These are phyloP conservation scores for Parsonsia alboflavescens DNA, from an alignment of 257 asterid genomes.

Conservation along the genomic window DNA sequence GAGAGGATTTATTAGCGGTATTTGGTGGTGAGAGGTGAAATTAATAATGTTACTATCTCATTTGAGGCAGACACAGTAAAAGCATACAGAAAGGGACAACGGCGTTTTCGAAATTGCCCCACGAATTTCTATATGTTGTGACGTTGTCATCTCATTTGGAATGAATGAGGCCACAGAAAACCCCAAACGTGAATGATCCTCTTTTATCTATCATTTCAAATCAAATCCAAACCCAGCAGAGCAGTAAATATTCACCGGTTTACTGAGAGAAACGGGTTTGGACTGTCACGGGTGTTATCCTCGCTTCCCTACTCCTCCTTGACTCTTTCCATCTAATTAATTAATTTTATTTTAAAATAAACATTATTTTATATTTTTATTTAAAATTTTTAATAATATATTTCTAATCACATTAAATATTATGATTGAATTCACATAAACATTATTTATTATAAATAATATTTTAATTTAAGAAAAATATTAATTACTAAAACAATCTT, in stretches of 20 bases:
- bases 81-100: neutral
- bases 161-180: conserved; percentile 14
- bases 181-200: neutral
- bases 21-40: neutral
- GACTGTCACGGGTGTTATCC: too few relatives aligned
- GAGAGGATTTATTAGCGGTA: neutral
- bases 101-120: conserved; percentile 3
- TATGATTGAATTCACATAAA: too few relatives aligned
- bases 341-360: too few relatives aligned
- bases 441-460: too few relatives aligned
- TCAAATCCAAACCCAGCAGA: neutral
- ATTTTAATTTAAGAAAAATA: too few relatives aligned
- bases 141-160: conserved; percentile 19
- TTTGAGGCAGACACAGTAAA: conserved; percentile 12
- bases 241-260: neutral
- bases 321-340: too few relatives aligned
- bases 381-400: too few relatives aligned
- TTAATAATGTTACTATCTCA: neutral
- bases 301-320: too few relatives aligned
- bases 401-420: too few relatives aligned
- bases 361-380: too few relatives aligned
- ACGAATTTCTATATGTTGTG: neutral
- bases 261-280: neutral
- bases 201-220: neutral
- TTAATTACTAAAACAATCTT: too few relatives aligned